Conservation (phyloP, 441 rosid genomes). For the Heliophila coronopifolia region DNA sequence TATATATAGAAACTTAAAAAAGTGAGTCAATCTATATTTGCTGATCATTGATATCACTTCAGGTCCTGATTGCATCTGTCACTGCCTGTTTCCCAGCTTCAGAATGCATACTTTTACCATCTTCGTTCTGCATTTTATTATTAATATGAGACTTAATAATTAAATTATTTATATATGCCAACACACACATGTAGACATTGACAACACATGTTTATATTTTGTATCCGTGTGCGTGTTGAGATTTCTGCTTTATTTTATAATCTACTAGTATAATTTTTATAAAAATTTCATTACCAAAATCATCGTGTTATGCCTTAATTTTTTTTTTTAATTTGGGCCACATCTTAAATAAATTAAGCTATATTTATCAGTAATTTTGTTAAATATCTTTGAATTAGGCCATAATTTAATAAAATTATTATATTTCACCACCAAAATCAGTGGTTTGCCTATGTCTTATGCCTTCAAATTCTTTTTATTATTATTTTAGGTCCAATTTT, state of each 20-base stretch:
- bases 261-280: background rate
- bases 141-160: background rate
- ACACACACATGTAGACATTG: constrained; percentile 13
- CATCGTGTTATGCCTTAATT: too few relatives aligned
- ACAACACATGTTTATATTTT: constrained; percentile 20
- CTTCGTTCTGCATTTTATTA: constrained; percentile 37
- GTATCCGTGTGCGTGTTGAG: constrained; percentile 16
- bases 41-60: constrained; percentile 36
- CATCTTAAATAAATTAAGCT: too few relatives aligned
- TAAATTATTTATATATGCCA: constrained; percentile 6
- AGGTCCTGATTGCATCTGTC: constrained; percentile 51
- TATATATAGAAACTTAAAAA: constrained; percentile 3
- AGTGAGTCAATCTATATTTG: constrained; percentile 23
- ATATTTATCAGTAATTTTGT: too few relatives aligned
- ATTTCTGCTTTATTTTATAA: background rate
- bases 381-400: too few relatives aligned
- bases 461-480: too few relatives aligned
- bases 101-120: constrained; percentile 44
- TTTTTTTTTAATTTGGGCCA: too few relatives aligned
- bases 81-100: constrained; percentile 68
- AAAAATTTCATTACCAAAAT: background rate
- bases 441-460: too few relatives aligned
- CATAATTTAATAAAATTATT: too few relatives aligned
- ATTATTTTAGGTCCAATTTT: too few relatives aligned
- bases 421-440: too few relatives aligned